These are phyloP conservation scores for Schwanniomyces yamadae DNA, from an alignment of 805 yeast species.

Conservation along the genomic window DNA sequence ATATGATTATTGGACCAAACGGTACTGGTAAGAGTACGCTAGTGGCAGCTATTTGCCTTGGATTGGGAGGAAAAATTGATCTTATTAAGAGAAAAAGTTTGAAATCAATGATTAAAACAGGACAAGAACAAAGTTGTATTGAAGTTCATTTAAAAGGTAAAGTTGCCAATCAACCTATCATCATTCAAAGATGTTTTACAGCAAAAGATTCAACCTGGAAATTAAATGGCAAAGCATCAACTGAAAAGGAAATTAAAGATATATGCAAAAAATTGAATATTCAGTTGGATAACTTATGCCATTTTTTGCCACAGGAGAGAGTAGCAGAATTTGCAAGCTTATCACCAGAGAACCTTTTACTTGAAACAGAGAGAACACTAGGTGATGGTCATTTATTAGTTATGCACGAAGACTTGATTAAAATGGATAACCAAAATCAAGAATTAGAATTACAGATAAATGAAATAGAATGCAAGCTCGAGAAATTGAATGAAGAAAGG, in stretches of 20 bases:
- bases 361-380: constrained; percentile 80
- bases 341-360: constrained; percentile 68
- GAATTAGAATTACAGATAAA: constrained; percentile 25
- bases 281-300: constrained; percentile 89
- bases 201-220: constrained; percentile 52
- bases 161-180: constrained; percentile 30
- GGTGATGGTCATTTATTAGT: constrained; percentile 57
- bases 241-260: constrained; percentile 47
- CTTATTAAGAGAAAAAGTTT: constrained; percentile 66
- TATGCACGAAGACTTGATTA: constrained; percentile 57
- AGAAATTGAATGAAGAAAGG: constrained; percentile 34
- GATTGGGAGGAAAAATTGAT: constrained; percentile 77
- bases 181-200: constrained; percentile 47
- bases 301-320: constrained; percentile 91
- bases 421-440: constrained; percentile 43
- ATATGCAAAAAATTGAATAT: constrained; percentile 56
- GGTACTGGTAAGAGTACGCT: constrained; percentile 95
- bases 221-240: constrained; percentile 39
- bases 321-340: constrained; percentile 89
- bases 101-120: constrained; percentile 73
- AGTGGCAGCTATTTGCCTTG: constrained; percentile 88
- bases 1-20: constrained; percentile 93
- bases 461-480: constrained; percentile 27
- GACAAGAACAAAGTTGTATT: constrained; percentile 45
- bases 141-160: constrained; percentile 50